Conservation (phyloP, 768 basidiomycete genomes). For the Udeniomyces megalosporus region DNA sequence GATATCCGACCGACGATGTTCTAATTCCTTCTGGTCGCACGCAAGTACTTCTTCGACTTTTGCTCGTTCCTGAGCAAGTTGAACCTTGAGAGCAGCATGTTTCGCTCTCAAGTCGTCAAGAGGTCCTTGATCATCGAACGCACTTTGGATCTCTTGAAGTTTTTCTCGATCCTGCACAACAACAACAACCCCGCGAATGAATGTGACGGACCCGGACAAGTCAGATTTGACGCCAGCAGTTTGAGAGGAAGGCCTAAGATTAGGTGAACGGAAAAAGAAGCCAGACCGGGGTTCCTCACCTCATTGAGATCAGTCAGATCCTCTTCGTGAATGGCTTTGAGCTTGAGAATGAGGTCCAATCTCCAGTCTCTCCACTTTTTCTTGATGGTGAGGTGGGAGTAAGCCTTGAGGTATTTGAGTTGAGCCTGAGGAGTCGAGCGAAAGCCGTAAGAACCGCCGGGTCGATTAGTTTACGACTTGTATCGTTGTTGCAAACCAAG, state of each 20-base stretch:
- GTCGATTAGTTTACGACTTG: background rate
- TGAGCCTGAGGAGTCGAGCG: slow-evolving; percentile 9
- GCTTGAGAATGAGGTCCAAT: slow-evolving; percentile 20
- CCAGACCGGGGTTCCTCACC: slow-evolving; percentile 15
- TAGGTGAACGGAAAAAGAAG: background rate
- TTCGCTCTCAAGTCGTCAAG: slow-evolving; percentile 23
- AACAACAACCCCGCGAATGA: no score
- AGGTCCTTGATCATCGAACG: slow-evolving; percentile 13
- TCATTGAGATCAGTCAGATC: slow-evolving; percentile 21
- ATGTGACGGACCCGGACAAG: no score
- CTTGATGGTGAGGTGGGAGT: slow-evolving; percentile 26
- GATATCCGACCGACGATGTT: slow-evolving; percentile 5
- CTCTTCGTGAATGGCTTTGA: slow-evolving; percentile 22
- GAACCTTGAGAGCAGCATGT: slow-evolving; percentile 22
- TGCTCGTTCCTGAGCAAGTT: slow-evolving; percentile 25
- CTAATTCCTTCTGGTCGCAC: slow-evolving; percentile 11
- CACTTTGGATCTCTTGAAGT: slow-evolving; percentile 17
- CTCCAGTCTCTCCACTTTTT: slow-evolving; percentile 30
- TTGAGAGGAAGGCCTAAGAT: background rate
- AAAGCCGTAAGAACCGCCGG: background rate
- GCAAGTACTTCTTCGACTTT: slow-evolving; percentile 21
- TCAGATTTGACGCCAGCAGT: background rate
- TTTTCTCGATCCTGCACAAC: slow-evolving; percentile 23
- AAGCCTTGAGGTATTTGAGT: slow-evolving; percentile 24
- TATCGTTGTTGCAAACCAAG: background rate